These are phyloP conservation scores for Tricholoma furcatifolium DNA, from an alignment of 768 basidiomycete genomes.

Conservation along the genomic window DNA sequence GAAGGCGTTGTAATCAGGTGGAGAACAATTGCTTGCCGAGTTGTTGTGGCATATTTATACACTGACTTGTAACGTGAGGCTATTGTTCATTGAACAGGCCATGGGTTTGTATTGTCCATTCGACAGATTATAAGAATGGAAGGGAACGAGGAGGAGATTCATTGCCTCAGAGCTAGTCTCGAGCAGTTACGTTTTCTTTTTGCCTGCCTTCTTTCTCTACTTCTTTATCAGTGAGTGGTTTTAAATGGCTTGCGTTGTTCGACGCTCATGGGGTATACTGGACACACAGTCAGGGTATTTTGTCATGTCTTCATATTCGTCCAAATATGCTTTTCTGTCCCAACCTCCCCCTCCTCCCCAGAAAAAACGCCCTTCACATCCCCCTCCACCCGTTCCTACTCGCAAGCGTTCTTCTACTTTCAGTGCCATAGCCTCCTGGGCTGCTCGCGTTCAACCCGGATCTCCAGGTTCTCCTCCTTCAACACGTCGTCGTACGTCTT, in stretches of 20 bases:
- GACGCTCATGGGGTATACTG: background rate
- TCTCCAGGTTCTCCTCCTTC: slow-evolving; percentile 49
- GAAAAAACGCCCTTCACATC: slow-evolving; percentile 32
- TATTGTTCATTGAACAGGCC: slow-evolving; percentile 3
- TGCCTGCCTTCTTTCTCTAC: background rate
- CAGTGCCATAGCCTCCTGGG: slow-evolving; percentile 60
- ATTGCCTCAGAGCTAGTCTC: slow-evolving; percentile 14
- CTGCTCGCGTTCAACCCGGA: slow-evolving; percentile 64
- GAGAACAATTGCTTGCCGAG: slow-evolving; percentile 3
- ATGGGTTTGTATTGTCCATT: background rate
- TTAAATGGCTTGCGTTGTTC: slow-evolving; percentile 2
- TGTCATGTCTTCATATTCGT: slow-evolving; percentile 10
- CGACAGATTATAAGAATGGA: slow-evolving; percentile 2
- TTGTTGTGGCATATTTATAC: slow-evolving; percentile 2
- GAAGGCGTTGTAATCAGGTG: slow-evolving; percentile 4
- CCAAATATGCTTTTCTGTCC: slow-evolving; percentile 42
- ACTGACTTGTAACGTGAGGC: background rate
- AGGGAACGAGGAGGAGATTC: background rate
- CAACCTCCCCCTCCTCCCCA: slow-evolving; percentile 37
- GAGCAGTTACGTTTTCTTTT: slow-evolving; percentile 7
- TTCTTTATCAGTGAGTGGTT: background rate
- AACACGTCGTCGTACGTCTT: slow-evolving; percentile 35
- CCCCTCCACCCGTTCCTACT: slow-evolving; percentile 26
- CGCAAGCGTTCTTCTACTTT: slow-evolving; percentile 40
- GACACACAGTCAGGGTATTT: background rate